These are phyloP conservation scores for Pochonia chlamydosporia DNA, from an alignment of 2,329 filamentous ascomycete genomes.

Conservation along the genomic window DNA sequence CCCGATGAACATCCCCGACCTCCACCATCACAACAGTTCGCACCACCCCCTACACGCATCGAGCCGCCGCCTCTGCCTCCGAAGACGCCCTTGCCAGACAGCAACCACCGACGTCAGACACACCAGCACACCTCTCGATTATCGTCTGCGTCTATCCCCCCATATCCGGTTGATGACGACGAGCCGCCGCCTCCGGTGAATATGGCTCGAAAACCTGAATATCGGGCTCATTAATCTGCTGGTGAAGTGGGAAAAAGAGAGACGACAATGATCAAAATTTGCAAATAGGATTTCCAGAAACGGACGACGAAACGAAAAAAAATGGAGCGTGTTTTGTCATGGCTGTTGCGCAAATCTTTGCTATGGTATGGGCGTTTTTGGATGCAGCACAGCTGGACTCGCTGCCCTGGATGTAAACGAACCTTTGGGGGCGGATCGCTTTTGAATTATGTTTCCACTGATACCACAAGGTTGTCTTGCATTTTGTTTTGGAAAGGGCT, in stretches of 20 bases:
- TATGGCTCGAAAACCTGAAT: constrained; percentile 78
- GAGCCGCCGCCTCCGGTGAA: constrained; percentile 80
- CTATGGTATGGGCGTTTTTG: background rate
- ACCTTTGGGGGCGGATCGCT: background rate
- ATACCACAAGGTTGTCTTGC: background rate
- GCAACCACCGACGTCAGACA: constrained; percentile 18
- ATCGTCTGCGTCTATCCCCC: constrained; percentile 42
- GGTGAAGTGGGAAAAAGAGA: too few species aligned
- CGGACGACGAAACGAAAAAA: too few species aligned
- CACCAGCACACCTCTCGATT: constrained; percentile 25
- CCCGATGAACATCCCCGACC: constrained; percentile 50
- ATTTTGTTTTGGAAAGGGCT: background rate
- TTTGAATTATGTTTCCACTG: background rate
- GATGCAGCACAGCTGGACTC: background rate
- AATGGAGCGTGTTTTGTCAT: too few species aligned
- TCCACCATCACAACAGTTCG: constrained; percentile 25
- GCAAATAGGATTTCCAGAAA: too few species aligned
- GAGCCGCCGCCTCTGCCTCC: constrained; percentile 69
- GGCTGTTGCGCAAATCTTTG: background rate
- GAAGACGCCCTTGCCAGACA: constrained; percentile 65
- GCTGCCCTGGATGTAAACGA: background rate
- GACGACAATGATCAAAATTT: background rate
- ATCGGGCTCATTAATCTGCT: constrained; percentile 29
- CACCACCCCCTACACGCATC: constrained; percentile 30
- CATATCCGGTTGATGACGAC: constrained; percentile 76